Evolutionary conservation across 1,139 yeast species (phyloP).

Genomic region (Groenewaldozyma sp.): DNA sequence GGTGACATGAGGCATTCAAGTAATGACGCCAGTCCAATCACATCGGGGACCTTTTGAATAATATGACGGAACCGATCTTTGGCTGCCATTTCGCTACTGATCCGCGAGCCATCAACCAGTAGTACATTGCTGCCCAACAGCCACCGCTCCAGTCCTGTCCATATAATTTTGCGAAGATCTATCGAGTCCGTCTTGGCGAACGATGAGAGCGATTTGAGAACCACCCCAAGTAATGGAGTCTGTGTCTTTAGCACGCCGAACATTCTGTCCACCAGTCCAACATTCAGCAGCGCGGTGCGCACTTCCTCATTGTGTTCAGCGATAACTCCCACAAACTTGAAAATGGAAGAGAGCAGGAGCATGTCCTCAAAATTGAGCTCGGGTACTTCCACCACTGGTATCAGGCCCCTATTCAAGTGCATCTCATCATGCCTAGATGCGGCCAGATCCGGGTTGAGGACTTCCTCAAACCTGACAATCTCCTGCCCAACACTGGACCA

Average conservation of each 20-base stretch:
- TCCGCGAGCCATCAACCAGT: slow-evolving; percentile 4
- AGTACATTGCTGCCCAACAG: slow-evolving; percentile 37
- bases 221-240: slow-evolving; percentile 47
- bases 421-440: background rate
- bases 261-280: slow-evolving; percentile 30
- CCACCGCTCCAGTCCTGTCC: slow-evolving; percentile 73
- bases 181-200: slow-evolving; percentile 38
- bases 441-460: background rate
- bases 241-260: slow-evolving; percentile 41
- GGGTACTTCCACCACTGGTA: slow-evolving; percentile 20
- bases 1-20: slow-evolving; percentile 34
- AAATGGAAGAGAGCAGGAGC: slow-evolving; percentile 65
- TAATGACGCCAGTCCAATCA: slow-evolving; percentile 44
- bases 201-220: slow-evolving; percentile 44
- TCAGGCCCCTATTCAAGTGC: slow-evolving; percentile 11
- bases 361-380: slow-evolving; percentile 76
- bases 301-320: slow-evolving; percentile 37
- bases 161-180: slow-evolving; percentile 43
- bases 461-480: slow-evolving; percentile 4
- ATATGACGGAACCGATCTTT: background rate
- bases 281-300: slow-evolving; percentile 29
- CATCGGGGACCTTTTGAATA: slow-evolving; percentile 17
- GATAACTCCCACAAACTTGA: slow-evolving; percentile 45
- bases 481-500: slow-evolving; percentile 8
- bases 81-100: background rate